Conservation (phyloP, 1,284 basidiomycete genomes). For the Sanguinoderma infundibulare region DNA sequence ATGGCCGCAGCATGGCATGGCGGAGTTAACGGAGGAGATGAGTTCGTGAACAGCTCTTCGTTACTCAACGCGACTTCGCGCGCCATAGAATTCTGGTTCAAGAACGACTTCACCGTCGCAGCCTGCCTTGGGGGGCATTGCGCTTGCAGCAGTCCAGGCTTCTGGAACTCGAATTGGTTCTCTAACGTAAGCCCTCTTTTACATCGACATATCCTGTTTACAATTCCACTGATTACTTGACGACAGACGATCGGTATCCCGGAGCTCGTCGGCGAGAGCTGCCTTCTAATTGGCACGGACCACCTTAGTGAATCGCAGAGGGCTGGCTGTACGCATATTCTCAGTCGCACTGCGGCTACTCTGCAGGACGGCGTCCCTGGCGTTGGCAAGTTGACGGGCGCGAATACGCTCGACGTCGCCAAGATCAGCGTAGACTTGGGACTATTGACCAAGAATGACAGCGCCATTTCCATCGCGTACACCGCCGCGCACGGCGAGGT, state of each 20-base stretch:
- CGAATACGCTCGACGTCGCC: slow-evolving; percentile 64
- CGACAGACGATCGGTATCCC: slow-evolving; percentile 63
- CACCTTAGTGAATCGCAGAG: slow-evolving; percentile 47
- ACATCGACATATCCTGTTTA: background rate
- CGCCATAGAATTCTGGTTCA: slow-evolving; percentile 71
- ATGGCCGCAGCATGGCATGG: slow-evolving; percentile 64
- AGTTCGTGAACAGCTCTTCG: slow-evolving; percentile 44
- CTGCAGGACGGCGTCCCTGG: slow-evolving; percentile 50
- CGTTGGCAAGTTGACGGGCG: slow-evolving; percentile 57
- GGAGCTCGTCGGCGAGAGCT: slow-evolving; percentile 55
- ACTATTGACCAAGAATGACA: slow-evolving; percentile 47
- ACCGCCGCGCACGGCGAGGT: slow-evolving; percentile 52
- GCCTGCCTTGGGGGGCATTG: slow-evolving; percentile 63
- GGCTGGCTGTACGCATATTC: slow-evolving; percentile 54
- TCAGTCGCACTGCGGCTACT: slow-evolving; percentile 53
- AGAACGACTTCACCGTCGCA: slow-evolving; percentile 55
- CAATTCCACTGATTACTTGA: background rate
- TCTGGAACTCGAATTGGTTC: slow-evolving; percentile 77
- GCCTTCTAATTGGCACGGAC: slow-evolving; percentile 53
- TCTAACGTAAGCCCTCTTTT: slow-evolving; percentile 38
- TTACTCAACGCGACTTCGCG: slow-evolving; percentile 47
- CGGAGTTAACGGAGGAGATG: slow-evolving; percentile 40
- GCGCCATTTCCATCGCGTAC: slow-evolving; percentile 53
- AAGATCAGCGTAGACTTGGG: slow-evolving; percentile 59
- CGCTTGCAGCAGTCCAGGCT: slow-evolving; percentile 58